Evolutionary conservation across 768 basidiomycete genomes (phyloP).

Genomic region (Leccinellum luteum): DNA sequence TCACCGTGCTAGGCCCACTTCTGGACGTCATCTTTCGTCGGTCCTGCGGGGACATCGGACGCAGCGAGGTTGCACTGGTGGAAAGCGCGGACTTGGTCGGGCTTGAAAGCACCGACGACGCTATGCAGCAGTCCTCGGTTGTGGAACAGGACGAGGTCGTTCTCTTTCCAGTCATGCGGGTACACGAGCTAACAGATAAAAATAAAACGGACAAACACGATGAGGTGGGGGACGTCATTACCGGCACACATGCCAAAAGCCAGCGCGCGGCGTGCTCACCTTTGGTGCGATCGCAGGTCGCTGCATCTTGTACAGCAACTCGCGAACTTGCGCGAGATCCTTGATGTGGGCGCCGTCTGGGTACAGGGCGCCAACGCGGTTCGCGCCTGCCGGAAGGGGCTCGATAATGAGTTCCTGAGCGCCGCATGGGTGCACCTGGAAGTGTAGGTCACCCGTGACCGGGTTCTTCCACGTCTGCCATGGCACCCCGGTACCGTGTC

Average conservation of each 20-base stretch:
- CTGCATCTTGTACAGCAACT: slow-evolving; percentile 81
- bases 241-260: not conserved
- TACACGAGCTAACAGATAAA: slow-evolving; percentile 55
- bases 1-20: slow-evolving; percentile 35
- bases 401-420: slow-evolving; percentile 63
- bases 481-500: not conserved
- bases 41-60: slow-evolving; percentile 47
- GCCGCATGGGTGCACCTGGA: slow-evolving; percentile 89
- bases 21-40: slow-evolving; percentile 42
- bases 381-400: slow-evolving; percentile 63
- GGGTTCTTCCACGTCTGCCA: slow-evolving; percentile 89
- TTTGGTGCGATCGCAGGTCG: slow-evolving; percentile 82
- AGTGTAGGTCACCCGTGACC: slow-evolving; percentile 74
- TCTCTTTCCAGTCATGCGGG: slow-evolving; percentile 80
- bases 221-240: not conserved
- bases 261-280: slow-evolving; percentile 31
- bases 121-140: slow-evolving; percentile 68
- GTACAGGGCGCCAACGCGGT: slow-evolving; percentile 64
- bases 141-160: slow-evolving; percentile 68
- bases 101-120: slow-evolving; percentile 62
- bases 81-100: slow-evolving; percentile 47
- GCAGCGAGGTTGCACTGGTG: slow-evolving; percentile 61
- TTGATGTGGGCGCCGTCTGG: slow-evolving; percentile 80
- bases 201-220: not conserved
- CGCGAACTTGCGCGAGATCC: slow-evolving; percentile 70